phyloP scores from a whole-genome alignment of 106 monocot genomes.

The Platanthera guangdongensis region DNA sequence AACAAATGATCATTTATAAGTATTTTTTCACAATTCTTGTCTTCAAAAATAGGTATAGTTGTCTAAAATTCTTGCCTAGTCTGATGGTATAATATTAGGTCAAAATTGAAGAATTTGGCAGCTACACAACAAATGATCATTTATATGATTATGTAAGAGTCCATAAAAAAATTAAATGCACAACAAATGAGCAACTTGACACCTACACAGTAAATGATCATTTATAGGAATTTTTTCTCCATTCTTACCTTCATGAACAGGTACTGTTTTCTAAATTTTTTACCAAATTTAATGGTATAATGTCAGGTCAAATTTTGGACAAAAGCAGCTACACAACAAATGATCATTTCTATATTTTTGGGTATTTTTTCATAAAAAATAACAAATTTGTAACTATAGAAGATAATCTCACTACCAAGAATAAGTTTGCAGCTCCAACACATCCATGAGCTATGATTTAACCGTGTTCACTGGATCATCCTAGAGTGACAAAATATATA shows the following conservation, averaged over 20 bases:
- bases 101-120: conserved; percentile 60
- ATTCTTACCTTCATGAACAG: no score
- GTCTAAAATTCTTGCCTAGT: conserved; percentile 75
- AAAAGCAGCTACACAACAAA: no score
- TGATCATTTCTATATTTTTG: no score
- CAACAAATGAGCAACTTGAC: no score
- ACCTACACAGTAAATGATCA: no score
- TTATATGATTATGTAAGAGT: conserved; percentile 3
- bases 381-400: not conserved
- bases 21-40: conserved; percentile 6
- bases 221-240: no score
- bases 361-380: no score
- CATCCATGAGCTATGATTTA: conserved; percentile 7
- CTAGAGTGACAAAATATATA: not conserved
- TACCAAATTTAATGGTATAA: no score
- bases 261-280: no score
- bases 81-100: conserved; percentile 42
- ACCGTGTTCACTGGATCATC: conserved; percentile 7
- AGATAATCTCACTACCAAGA: not conserved
- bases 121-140: conserved; percentile 18
- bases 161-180: conserved; percentile 3
- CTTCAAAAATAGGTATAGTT: conserved; percentile 54
- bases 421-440: conserved; percentile 2
- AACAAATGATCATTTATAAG: no score
- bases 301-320: no score